Evolutionary conservation across 768 basidiomycete genomes (phyloP).

Genomic region (Phylloporus rhodoxanthus): DNA sequence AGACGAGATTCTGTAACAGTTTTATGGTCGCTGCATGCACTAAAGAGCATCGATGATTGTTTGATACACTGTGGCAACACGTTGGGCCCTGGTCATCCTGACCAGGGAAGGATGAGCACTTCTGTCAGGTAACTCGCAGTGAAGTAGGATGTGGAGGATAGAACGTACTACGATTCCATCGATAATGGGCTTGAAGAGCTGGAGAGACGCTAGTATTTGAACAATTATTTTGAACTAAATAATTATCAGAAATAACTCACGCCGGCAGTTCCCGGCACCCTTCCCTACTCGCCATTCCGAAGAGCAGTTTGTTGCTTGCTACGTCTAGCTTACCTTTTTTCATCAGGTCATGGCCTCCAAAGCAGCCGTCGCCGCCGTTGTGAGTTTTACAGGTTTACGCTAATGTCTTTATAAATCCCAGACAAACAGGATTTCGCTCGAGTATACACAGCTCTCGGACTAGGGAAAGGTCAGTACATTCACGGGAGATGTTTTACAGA

Average conservation of each 20-base stretch:
- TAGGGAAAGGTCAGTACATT: slow-evolving; percentile 66
- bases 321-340: neutral
- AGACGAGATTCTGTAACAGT: neutral
- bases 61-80: neutral
- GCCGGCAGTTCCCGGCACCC: slow-evolving; percentile 28
- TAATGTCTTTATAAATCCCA: slow-evolving; percentile 3
- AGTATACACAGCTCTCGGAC: slow-evolving; percentile 74
- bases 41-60: neutral
- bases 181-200: too few species aligned
- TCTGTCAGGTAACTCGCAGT: too few species aligned
- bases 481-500: neutral
- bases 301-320: slow-evolving; percentile 2
- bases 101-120: too few species aligned
- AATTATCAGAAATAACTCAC: slow-evolving; percentile 7
- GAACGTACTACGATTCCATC: neutral
- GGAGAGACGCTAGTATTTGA: neutral
- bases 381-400: slow-evolving; percentile 27
- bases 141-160: neutral
- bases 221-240: neutral
- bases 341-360: slow-evolving; percentile 58
- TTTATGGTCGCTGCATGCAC: neutral
- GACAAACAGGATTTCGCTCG: slow-evolving; percentile 69
- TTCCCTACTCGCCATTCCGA: slow-evolving; percentile 13
- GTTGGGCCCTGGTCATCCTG: neutral
- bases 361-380: slow-evolving; percentile 63